Conservation (phyloP, 139 green algal species). For the Chlorella sp. region DNA sequence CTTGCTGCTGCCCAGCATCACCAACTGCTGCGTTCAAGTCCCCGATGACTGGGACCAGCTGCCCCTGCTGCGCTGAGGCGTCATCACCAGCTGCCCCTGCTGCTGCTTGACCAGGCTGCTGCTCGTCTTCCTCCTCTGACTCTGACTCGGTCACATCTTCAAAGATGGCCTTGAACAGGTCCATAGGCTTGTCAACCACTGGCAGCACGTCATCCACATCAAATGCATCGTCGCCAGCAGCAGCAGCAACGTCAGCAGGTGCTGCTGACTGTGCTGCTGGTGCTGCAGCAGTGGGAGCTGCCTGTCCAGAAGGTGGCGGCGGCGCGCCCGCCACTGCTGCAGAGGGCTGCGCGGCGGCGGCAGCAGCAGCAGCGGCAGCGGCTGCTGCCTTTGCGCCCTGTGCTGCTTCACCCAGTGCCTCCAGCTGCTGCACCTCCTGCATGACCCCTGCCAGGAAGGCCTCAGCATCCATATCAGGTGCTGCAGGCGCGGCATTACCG, state of each 20-base stretch:
- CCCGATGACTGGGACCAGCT: not conserved
- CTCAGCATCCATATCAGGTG: not conserved
- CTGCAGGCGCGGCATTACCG: not conserved
- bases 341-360: no score
- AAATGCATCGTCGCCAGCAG: not conserved
- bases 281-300: no score
- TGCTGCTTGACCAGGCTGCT: no score
- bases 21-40: not conserved
- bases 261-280: no score
- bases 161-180: slow-evolving; percentile 86
- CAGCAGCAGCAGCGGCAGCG: not conserved
- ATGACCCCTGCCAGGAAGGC: no score
- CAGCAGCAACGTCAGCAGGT: no score
- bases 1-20: not conserved
- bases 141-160: slow-evolving; percentile 21
- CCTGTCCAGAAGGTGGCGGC: not conserved
- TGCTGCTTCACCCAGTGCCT: no score
- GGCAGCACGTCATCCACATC: not conserved
- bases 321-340: not conserved
- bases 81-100: not conserved
- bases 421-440: no score
- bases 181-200: slow-evolving; percentile 47
- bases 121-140: not conserved
- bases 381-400: no score
- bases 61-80: not conserved